phyloP scores from a whole-genome alignment of 2,329 filamentous ascomycete genomes.

The Zymoseptoria passerinii region DNA sequence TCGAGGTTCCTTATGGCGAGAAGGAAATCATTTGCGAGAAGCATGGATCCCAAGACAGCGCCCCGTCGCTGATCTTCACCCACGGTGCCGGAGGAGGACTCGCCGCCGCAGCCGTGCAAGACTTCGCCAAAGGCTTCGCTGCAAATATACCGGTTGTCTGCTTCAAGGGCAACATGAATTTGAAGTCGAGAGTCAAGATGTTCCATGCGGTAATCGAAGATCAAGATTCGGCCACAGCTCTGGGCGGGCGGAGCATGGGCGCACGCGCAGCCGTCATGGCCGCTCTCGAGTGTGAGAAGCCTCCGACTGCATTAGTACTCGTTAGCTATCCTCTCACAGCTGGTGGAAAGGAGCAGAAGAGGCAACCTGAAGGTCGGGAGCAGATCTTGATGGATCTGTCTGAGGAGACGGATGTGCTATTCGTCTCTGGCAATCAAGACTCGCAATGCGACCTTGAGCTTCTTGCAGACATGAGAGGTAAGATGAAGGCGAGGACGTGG shows the following conservation, averaged over 20 bases:
- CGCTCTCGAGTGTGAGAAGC: conserved; percentile 19
- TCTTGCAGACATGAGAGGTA: conserved; percentile 25
- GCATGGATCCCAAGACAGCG: not conserved
- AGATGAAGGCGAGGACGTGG: conserved; percentile 34
- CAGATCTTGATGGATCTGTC: conserved; percentile 32
- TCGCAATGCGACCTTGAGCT: conserved; percentile 28
- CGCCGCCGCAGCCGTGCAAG: conserved; percentile 30
- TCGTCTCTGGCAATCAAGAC: conserved; percentile 33
- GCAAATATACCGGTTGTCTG: conserved; percentile 20
- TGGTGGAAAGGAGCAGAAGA: conserved; percentile 21
- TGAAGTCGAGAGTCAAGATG: conserved; percentile 30
- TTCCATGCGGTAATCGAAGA: conserved; percentile 32
- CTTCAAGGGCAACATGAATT: conserved; percentile 37
- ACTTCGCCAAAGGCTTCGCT: conserved; percentile 35
- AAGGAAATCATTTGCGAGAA: conserved; percentile 16
- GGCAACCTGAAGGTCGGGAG: conserved; percentile 28
- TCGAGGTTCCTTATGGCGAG: not conserved
- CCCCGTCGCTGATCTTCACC: conserved; percentile 33
- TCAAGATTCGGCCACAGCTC: conserved; percentile 10
- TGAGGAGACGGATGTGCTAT: conserved; percentile 28
- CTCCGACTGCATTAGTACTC: conserved; percentile 26
- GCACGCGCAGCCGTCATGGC: conserved; percentile 36
- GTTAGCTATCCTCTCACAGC: conserved; percentile 36
- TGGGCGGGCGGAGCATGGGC: conserved; percentile 40
- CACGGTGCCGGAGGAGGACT: conserved; percentile 40